These are phyloP conservation scores for Jaapia argillacea DNA, from an alignment of 768 basidiomycete genomes.

Conservation along the genomic window DNA sequence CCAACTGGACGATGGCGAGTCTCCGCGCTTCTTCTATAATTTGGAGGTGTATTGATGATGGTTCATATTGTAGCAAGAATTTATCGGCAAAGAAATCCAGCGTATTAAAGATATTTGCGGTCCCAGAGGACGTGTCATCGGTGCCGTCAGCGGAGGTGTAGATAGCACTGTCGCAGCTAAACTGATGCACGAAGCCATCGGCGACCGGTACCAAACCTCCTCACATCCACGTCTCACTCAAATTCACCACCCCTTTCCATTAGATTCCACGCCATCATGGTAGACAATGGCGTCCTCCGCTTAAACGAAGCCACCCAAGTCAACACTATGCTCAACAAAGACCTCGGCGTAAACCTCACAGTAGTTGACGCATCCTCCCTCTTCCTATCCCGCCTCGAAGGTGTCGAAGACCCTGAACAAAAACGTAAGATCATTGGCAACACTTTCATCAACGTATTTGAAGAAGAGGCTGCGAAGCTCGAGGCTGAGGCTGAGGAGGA, in stretches of 20 bases:
- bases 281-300: conserved; percentile 95
- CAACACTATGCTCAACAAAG: conserved; percentile 82
- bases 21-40: not conserved
- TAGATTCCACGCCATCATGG: conserved; percentile 99
- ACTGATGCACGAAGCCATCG: conserved; percentile 99
- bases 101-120: conserved; percentile 95
- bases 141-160: conserved; percentile 95
- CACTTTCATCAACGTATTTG: conserved; percentile 97
- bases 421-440: conserved; percentile 99
- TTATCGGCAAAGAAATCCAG: conserved; percentile 92
- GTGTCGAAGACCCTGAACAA: conserved; percentile 90
- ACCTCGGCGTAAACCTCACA: conserved; percentile 93
- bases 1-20: conserved; percentile 91
- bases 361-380: conserved; percentile 93
- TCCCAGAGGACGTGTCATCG: conserved; percentile 89
- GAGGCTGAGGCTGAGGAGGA: conserved; percentile 76
- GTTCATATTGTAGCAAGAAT: conserved; percentile 63
- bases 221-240: conserved; percentile 2
- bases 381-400: conserved; percentile 83
- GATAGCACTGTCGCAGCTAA: conserved; percentile 98
- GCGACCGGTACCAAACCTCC: conserved; percentile 64
- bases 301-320: conserved; percentile 88
- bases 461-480: conserved; percentile 85
- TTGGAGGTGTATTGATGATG: not conserved
- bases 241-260: conserved; percentile 1